Evolutionary conservation across 176 grass and related monocot genomes (phyloP).

Genomic region (barley (Hordeum vulgare)): DNA sequence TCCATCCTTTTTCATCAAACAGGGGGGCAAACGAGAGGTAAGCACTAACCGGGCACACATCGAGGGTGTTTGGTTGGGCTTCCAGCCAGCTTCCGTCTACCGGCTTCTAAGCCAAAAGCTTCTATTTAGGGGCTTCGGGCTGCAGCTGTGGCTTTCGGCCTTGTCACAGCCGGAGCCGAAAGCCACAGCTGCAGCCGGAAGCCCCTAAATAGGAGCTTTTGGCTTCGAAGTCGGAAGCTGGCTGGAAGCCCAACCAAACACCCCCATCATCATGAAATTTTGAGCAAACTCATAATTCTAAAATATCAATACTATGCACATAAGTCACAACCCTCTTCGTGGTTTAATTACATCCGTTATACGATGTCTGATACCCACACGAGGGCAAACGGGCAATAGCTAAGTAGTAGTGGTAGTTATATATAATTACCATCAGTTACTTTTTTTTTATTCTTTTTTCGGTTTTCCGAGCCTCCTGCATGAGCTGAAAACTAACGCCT

Average conservation of each 20-base stretch:
- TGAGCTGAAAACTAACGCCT: conserved; percentile 12
- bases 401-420: neutral
- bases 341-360: conserved; percentile 18
- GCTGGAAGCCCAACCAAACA: too few species aligned
- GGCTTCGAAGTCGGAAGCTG: too few species aligned
- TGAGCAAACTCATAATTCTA: neutral
- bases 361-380: neutral
- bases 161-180: too few species aligned
- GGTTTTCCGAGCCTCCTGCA: neutral
- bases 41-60: neutral
- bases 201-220: too few species aligned
- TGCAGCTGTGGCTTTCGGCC: too few species aligned
- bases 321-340: neutral
- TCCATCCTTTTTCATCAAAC: neutral
- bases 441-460: neutral
- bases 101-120: too few species aligned
- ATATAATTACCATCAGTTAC: conserved; percentile 10
- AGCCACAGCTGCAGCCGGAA: too few species aligned
- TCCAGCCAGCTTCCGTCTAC: too few species aligned
- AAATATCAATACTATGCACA: conserved; percentile 19
- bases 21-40: neutral
- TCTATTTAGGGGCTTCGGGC: too few species aligned
- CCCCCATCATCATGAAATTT: neutral
- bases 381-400: conserved; percentile 18
- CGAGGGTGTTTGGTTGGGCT: too few species aligned